Conservation (phyloP, 768 basidiomycete genomes). For the Collybiopsis luxurians region DNA sequence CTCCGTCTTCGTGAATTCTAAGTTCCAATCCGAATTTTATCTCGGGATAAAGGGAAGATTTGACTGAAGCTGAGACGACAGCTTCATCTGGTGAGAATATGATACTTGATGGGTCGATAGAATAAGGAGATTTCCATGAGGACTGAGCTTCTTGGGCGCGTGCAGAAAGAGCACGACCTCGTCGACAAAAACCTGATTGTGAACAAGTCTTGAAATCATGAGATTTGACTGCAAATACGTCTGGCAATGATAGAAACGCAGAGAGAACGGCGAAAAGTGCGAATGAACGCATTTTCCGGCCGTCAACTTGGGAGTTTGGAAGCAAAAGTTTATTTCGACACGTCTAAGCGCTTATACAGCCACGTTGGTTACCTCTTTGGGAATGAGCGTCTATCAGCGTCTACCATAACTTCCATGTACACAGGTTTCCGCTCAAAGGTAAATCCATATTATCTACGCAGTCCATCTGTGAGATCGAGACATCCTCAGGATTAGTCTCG, state of each 20-base stretch:
- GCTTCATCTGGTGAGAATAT: slow-evolving; percentile 50
- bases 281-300: slow-evolving; percentile 4
- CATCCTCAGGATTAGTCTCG: too few species aligned
- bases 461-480: too few species aligned
- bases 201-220: slow-evolving; percentile 93
- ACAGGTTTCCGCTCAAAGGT: not conserved
- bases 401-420: not conserved
- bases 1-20: slow-evolving; percentile 82
- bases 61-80: slow-evolving; percentile 71
- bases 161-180: slow-evolving; percentile 79
- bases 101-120: slow-evolving; percentile 58
- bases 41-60: slow-evolving; percentile 79
- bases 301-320: not conserved
- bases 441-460: not conserved
- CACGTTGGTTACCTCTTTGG: too few species aligned
- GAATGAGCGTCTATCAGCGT: too few species aligned
- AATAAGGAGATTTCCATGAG: slow-evolving; percentile 87
- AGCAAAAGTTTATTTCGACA: too few species aligned
- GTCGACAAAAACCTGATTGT: slow-evolving; percentile 95
- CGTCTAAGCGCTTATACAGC: not conserved
- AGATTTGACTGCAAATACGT: slow-evolving; percentile 60
- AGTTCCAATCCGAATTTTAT: slow-evolving; percentile 81
- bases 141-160: slow-evolving; percentile 58
- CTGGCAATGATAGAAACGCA: slow-evolving; percentile 30
- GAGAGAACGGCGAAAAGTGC: slow-evolving; percentile 31